Percentiles rank a stretch among this genome's conserved stretches.
phyloP scores from a whole-genome alignment of 2,329 filamentous ascomycete species.

The Penicillium sp. region DNA sequence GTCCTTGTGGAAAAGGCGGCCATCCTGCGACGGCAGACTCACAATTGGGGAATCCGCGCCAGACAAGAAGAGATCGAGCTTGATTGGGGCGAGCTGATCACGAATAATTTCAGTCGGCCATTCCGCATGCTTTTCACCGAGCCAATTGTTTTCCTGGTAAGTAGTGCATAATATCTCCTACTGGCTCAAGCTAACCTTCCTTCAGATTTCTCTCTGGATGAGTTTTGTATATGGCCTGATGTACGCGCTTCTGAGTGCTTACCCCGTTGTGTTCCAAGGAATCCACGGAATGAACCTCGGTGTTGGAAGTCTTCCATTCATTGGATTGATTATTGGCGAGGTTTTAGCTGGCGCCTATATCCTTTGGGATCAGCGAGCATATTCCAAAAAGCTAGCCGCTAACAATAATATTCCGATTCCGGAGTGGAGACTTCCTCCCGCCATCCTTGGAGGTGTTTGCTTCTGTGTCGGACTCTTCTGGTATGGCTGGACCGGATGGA shows the following conservation, averaged over 20 bases:
- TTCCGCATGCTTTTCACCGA: conserved; percentile 43
- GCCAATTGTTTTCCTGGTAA: conserved; percentile 39
- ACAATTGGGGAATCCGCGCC: conserved; percentile 62
- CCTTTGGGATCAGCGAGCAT: conserved; percentile 27
- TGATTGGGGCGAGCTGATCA: conserved; percentile 50
- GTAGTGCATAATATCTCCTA: background rate
- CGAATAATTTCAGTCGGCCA: conserved; percentile 50
- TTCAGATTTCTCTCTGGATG: conserved; percentile 31
- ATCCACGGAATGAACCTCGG: conserved; percentile 35
- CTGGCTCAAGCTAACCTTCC: background rate
- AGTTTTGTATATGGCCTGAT: conserved; percentile 37
- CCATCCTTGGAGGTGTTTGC: conserved; percentile 32
- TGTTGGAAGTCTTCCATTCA: conserved; percentile 33
- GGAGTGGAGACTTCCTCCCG: conserved; percentile 36
- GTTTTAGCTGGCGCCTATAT: conserved; percentile 30
- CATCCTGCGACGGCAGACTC: conserved; percentile 53
- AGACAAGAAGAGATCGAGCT: conserved; percentile 55
- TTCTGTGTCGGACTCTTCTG: conserved; percentile 41
- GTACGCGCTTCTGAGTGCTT: conserved; percentile 33
- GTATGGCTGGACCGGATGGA: conserved; percentile 40
- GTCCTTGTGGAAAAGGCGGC: conserved; percentile 43
- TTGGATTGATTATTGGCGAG: conserved; percentile 34
- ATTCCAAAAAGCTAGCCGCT: conserved; percentile 31
- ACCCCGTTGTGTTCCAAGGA: conserved; percentile 31
- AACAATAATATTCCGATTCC: conserved; percentile 34